Base-by-base conservation (phyloP, 306 rosid genomes). In the Prunus kanzakura region DNA sequence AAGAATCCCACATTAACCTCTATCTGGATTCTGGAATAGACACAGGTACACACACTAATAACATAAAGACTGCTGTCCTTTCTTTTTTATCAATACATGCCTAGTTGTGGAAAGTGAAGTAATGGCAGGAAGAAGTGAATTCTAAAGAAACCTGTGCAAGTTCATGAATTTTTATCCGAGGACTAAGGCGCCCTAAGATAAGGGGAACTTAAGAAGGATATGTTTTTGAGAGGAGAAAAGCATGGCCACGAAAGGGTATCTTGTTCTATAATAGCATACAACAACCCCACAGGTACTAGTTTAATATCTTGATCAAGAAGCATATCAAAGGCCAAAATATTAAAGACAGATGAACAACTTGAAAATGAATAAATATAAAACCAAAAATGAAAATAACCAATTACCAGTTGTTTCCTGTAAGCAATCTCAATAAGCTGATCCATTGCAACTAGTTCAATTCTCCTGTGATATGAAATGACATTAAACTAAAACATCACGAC, bases 391-490 rank as follows among this genome's bases (percentile, higher is more conserved):
- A 46, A 77, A 38, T 38, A 38, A 80, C n/a, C 69, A 76, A 78
- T 82, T 84, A 93, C 98, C 98, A 87, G 43, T 86, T 87, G 80
- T 86, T 85, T 93, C 78, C 76, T 85, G 92, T 89, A 91, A 72
- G 97, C 97, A 64, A 84, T 83, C 84, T 87, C 97, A 87, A 81
- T 69, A 62, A 93, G 98, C 66, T 89, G 88, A 88, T 93, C 96
- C 84, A 88, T 86, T 20, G 97, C 98, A 78, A 88, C 83, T 82
- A 86, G 89, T 84, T 91, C 97, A 55, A 87, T 78, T 55, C 81
- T 84, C 92, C 98, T 93, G 93, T 61, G 50, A 85, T 9, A 74
- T 51, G 23, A 45, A 83, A 77, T 52, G 65, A 71, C 78, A 80
- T 64, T 47, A 81, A 76, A 54, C 72, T 71, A 79, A 35, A 64